These are phyloP conservation scores for Solanum chacoense DNA, from an alignment of 305 asterid genomes.

Conservation along the genomic window DNA sequence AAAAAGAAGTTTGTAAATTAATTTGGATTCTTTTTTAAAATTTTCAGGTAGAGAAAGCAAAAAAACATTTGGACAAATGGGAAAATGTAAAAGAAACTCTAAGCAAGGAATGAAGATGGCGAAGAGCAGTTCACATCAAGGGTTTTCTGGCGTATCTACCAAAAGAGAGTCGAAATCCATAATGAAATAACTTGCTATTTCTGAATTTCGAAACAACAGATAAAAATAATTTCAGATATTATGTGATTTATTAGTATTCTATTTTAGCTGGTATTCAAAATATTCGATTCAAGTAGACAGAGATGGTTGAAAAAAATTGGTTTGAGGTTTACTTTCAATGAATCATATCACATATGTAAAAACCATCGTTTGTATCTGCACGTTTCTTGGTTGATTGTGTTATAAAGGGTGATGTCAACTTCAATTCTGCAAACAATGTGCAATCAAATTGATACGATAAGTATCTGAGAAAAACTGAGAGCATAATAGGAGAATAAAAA, in stretches of 20 bases:
- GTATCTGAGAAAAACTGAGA: neutral
- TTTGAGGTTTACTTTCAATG: neutral
- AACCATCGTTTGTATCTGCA: neutral
- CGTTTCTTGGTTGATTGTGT: neutral
- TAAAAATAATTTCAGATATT: neutral
- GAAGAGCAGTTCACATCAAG: neutral
- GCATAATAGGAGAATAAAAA: neutral
- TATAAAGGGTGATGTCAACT: neutral
- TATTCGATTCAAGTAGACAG: neutral
- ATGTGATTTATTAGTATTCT: neutral
- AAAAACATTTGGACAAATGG: constrained; percentile 50
- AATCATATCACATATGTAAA: neutral
- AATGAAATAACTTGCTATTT: neutral
- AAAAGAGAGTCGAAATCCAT: neutral
- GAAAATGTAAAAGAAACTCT: constrained; percentile 38
- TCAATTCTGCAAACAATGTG: neutral
- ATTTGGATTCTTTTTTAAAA: constrained; percentile 12
- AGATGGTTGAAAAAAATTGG: neutral
- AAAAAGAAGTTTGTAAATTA: neutral
- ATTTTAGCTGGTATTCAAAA: neutral
- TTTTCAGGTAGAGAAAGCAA: constrained; percentile 66
- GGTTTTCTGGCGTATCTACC: neutral
- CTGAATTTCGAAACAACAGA: neutral
- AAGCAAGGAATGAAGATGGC: constrained; percentile 16
- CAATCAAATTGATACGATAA: neutral